Base-by-base conservation (phyloP, 345 rosid genomes). In the Euclidium syriacum region DNA sequence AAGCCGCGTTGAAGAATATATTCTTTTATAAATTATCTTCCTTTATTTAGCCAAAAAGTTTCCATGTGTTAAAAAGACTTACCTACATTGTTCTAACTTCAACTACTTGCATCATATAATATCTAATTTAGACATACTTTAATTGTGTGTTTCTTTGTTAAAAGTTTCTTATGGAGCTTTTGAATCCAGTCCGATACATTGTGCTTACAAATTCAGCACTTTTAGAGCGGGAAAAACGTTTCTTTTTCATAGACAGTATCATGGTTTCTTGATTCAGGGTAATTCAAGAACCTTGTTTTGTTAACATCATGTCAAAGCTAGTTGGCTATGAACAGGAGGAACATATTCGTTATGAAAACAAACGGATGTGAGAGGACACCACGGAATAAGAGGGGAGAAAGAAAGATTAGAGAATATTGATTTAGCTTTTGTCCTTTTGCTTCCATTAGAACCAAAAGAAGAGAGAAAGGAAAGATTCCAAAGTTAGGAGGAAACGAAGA, bases 321-420 rank as follows among this genome's bases (percentile, higher is more conserved):
- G 54, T 59, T 68, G 66, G 22, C 44, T 53, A 33, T 25, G 24
- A 4, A 33, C 20, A 61, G 61, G 68, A 61, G 61, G 68, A 69
- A 69, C 42, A 60, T 44, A 70, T 62, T 70, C 74, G 50, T 53
- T 35, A 44, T 52, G 68, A 46, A n/a, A 62, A 44, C 74, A 10
- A 52, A 10, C 6, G 41, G 74, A 62, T 53, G 68, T 53, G 63
- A 70, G 25, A 70, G 49, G 74, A 70, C 74, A 70, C 68, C 68
- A 44, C 32, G 51, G 74, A 70, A 70, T 70, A 62, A 58, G 10
- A 64, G 50, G 23, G 6, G 1, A 55, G 25, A 63, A 32, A 29
- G 34, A 20, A 34, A 27, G 52, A 46, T 27, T 4, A 2, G 36
- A 69, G 74, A 70, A 70, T 61, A 69, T 26, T n/a, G 52, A 20